A percentile compares a stretch with the other conserved stretches of the same genome.
phyloP scores from a whole-genome alignment of 2,329 filamentous ascomycete genomes.

The Anthostomella pinea region DNA sequence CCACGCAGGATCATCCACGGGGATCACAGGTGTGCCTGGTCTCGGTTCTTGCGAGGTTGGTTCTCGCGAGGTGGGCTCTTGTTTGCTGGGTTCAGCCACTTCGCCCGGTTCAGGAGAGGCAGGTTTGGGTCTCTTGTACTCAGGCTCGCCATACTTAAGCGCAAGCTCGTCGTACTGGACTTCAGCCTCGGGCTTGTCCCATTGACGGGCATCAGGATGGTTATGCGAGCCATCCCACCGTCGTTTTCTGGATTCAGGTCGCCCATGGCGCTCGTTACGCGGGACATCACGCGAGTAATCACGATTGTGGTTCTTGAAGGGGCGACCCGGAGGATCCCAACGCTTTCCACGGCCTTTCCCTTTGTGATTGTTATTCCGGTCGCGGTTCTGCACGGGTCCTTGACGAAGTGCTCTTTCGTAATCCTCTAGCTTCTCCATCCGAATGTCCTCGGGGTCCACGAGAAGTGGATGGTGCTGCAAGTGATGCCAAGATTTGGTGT shows the following conservation, averaged over 20 bases:
- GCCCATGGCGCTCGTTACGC: constrained; percentile 8
- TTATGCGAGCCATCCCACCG: constrained; percentile 18
- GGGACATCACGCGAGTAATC: constrained; percentile 5
- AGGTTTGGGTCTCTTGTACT: constrained; percentile 17
- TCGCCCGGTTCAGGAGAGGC: constrained; percentile 28
- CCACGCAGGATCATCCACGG: constrained; percentile 1
- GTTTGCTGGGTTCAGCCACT: constrained; percentile 13
- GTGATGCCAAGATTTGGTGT: constrained; percentile 30
- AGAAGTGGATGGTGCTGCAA: constrained; percentile 30
- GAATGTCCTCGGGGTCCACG: constrained; percentile 20
- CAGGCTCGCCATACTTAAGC: constrained; percentile 10
- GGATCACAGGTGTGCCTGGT: not conserved
- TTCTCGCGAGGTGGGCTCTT: constrained; percentile 3
- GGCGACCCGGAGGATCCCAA: constrained; percentile 10
- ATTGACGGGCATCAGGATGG: constrained; percentile 3
- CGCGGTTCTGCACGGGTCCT: constrained; percentile 12
- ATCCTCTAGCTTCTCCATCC: constrained; percentile 18
- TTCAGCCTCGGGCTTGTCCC: constrained; percentile 9
- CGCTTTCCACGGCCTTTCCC: constrained; percentile 5
- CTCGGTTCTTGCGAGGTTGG: constrained; percentile 3
- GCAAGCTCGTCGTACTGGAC: too few relatives aligned
- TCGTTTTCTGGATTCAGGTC: constrained; percentile 16
- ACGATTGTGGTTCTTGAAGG: constrained; percentile 7
- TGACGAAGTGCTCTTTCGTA: constrained; percentile 18
- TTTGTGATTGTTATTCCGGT: constrained; percentile 11